Percentiles rank a stretch among this genome's conserved stretches.
phyloP scores from a whole-genome alignment of 768 basidiomycete species.

The Calocybe cyanea region DNA sequence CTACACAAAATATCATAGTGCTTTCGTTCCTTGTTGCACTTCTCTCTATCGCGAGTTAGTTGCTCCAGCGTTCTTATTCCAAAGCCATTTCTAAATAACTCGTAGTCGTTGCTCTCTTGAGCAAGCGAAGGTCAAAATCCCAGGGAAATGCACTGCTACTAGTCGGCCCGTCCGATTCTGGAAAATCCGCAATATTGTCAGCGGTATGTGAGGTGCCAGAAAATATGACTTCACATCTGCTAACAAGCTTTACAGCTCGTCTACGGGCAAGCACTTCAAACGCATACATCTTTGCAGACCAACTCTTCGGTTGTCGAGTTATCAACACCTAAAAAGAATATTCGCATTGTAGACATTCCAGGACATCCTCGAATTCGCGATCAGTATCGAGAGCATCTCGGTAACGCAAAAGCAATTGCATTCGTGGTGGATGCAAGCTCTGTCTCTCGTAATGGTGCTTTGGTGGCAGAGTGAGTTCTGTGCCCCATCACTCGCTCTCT shows the following conservation, averaged over 20 bases:
- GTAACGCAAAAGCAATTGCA: conserved; percentile 58
- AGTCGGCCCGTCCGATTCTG: conserved; percentile 72
- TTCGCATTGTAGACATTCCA: conserved; percentile 70
- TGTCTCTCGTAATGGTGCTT: conserved; percentile 68
- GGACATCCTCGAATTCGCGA: conserved; percentile 81
- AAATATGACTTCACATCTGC: background rate
- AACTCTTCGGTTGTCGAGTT: conserved; percentile 52
- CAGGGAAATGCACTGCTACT: conserved; percentile 65
- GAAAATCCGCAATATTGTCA: conserved; percentile 78
- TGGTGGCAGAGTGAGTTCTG: conserved; percentile 72
- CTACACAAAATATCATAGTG: conserved; percentile 3
- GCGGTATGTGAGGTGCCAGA: conserved; percentile 41
- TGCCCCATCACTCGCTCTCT: background rate
- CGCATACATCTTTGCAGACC: conserved; percentile 75
- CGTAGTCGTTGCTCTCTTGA: conserved; percentile 42
- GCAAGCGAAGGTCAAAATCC: conserved; percentile 38
- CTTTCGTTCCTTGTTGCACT: conserved; percentile 13
- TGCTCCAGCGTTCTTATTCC: background rate
- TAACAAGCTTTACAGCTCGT: conserved; percentile 45
- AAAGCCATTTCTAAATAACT: conserved; percentile 1
- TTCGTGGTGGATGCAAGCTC: conserved; percentile 82
- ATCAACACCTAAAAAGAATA: conserved; percentile 35
- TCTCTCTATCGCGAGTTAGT: conserved; percentile 10
- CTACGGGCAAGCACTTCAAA: conserved; percentile 59
- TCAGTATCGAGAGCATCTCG: conserved; percentile 66